Evolutionary conservation across 129 eudicot genomes (phyloP).

Genomic region (Flaveria brownii): DNA sequence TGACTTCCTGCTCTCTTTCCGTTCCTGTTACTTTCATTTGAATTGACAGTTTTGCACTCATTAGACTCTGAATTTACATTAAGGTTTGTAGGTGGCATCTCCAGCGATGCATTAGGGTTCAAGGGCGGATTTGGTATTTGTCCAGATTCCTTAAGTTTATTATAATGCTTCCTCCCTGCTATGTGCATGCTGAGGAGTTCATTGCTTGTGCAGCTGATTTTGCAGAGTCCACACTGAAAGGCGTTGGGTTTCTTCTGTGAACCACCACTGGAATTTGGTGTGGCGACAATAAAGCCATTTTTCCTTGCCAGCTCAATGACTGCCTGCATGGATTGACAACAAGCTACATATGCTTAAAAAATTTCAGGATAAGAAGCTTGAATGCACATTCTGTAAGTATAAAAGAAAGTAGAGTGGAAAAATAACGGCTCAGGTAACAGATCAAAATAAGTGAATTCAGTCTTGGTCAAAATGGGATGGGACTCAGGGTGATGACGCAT

Average conservation of each 20-base stretch:
- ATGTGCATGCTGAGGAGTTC: slow-evolving; percentile 33
- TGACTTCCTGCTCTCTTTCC: slow-evolving; percentile 18
- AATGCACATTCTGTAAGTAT: not conserved
- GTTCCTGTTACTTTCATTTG: slow-evolving; percentile 18
- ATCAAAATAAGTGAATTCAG: no score
- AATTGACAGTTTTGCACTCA: slow-evolving; percentile 9
- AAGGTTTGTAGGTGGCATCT: not conserved
- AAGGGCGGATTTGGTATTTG: slow-evolving; percentile 18
- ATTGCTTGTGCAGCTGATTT: slow-evolving; percentile 38
- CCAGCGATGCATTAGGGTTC: not conserved
- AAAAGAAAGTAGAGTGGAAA: no score
- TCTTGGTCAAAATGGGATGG: no score
- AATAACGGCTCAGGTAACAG: no score
- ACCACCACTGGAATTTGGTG: slow-evolving; percentile 11
- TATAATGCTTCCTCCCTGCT: slow-evolving; percentile 43
- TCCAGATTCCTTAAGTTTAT: slow-evolving; percentile 30
- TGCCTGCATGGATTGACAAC: slow-evolving; percentile 23
- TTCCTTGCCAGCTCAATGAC: not conserved
- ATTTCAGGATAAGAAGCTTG: not conserved
- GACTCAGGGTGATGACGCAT: no score
- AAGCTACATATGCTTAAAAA: not conserved
- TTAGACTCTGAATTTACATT: not conserved
- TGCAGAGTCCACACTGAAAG: slow-evolving; percentile 44
- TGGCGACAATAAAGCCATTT: not conserved
- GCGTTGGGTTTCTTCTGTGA: slow-evolving; percentile 18